Base-by-base conservation (phyloP, 768 basidiomycete genomes). In the Serendipita vermifera region DNA sequence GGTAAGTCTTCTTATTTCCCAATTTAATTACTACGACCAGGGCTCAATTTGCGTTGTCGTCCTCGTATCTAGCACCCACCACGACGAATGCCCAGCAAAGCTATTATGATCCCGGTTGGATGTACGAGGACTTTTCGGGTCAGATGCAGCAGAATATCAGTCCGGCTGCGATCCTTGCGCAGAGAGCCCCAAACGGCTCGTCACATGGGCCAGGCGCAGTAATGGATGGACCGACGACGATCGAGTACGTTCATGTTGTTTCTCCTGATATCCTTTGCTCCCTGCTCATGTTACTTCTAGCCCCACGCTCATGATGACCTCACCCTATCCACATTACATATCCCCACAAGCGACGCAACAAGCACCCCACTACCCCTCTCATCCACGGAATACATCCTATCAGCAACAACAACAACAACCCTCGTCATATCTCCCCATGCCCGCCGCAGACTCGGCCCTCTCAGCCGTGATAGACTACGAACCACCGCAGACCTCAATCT, bases 281-380 rank as follows among this genome's bases (percentile, higher is more conserved):
- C 22, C n/a, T 15, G 15, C 46, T 31, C 15, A 22, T n/a, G n/a
- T 29, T 15, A 2, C 46, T 20, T 20, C 6, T 26, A 51, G 46
- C 46, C 46, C 46, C 20, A 51, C 24, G n/a, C 39, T 41, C 39
- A 51, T 51, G 46, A 51, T 51, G 46, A 51, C 11, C 20, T 15
- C 46, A 7, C n/a, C 46, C 5, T 29, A 22, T 29, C 46, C 46
- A 7, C 46, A 51, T 5, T 51, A 20, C 46, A 20, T 51, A 20
- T 31, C 46, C n/a, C 46, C 46, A 31, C 24, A 5, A 26, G 20
- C 20, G 46, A 31, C 46, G 4, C 46, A 51, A 31, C n/a, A n/a
- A n/a, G n/a, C n/a, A n/a, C 27, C 32, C 27, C 9, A 31, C 22
- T 29, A 20, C n/a, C 9, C 46, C n/a, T 11, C 20, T 5, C n/a